Base-by-base conservation (phyloP, 257 asterid genomes). In the Forsythia suspensa region DNA sequence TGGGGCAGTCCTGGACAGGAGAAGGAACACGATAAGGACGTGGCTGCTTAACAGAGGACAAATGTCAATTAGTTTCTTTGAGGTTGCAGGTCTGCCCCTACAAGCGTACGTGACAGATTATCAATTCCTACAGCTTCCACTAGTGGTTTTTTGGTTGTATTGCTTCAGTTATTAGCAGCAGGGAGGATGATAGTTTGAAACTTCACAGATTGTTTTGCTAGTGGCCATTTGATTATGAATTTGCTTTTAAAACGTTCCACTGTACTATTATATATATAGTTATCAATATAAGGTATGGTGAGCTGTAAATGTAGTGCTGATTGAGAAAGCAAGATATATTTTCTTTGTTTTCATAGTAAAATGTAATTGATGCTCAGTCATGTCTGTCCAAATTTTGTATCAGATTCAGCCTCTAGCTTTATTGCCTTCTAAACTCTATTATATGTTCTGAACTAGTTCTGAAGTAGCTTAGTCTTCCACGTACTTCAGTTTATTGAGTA, bases 351-450 rank as follows among this genome's bases (percentile, higher is more conserved):
- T 63, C 18, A 48, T 52, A 21, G 67, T 52, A 29, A 57, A 59
- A 72, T 70, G 16, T 36, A 44, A 39, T 52, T 38, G 41, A n/a
- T 59, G 24, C 9, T 43, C n/a, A 63, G 12, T 72, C 9, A 5
- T 21, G 73, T 43, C 29, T 39, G 41, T 18, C 66, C 72, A 11
- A 9, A 79, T 37, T 44, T 43, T 43, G 70, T 39, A 21, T 34
- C 68, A 48, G 39, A 71, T 81, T 71, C n/a, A 37, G 73, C 39
- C 70, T 46, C 59, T 42, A 18, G 72, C 72, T 74, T 41, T 78
- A n/a, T 71, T 71, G 16, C 51, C 18, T 37, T 2, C 36, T 37
- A 10, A 52, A 41, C 66, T 9, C 10, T 29, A 16, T 6, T 63
- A 3, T 63, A 10, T 37, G 52, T n/a, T 21, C 18, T 38, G 68